Conservation (phyloP, 352 stramenopile genomes). For the Phytophthora pistaciae region DNA sequence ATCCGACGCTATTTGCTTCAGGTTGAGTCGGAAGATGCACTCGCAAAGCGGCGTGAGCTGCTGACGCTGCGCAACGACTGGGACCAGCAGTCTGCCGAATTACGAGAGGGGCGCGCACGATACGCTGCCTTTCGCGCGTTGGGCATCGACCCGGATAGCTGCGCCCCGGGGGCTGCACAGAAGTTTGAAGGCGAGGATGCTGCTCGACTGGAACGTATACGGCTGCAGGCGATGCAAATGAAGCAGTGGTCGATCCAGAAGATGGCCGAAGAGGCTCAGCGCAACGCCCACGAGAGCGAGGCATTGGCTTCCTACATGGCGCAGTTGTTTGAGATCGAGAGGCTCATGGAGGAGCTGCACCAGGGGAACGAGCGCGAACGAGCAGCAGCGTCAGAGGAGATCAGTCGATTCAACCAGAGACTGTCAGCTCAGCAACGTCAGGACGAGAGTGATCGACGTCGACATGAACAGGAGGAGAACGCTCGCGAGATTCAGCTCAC, state of each 20-base stretch:
- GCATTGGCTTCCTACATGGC: slow-evolving; percentile 48
- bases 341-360: slow-evolving; percentile 65
- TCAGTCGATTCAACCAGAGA: slow-evolving; percentile 67
- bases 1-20: slow-evolving; percentile 83
- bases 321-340: slow-evolving; percentile 67
- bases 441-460: slow-evolving; percentile 39
- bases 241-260: slow-evolving; percentile 77
- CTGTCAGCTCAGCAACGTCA: slow-evolving; percentile 56
- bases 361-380: slow-evolving; percentile 61
- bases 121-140: slow-evolving; percentile 42
- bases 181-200: slow-evolving; percentile 79
- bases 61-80: slow-evolving; percentile 78
- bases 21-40: slow-evolving; percentile 74
- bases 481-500: slow-evolving; percentile 69
- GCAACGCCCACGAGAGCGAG: slow-evolving; percentile 49
- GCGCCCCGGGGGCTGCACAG: slow-evolving; percentile 63
- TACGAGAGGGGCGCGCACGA: slow-evolving; percentile 33
- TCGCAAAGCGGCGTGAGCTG: slow-evolving; percentile 67
- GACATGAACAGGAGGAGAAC: slow-evolving; percentile 59
- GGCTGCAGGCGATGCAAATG: slow-evolving; percentile 72
- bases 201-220: slow-evolving; percentile 57
- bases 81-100: slow-evolving; percentile 49
- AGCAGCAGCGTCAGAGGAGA: slow-evolving; percentile 50
- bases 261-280: slow-evolving; percentile 55
- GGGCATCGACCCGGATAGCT: slow-evolving; percentile 65